Conservation (phyloP, 202 grass and related monocot species). For the Schoenoplectus tabernaemontani region DNA sequence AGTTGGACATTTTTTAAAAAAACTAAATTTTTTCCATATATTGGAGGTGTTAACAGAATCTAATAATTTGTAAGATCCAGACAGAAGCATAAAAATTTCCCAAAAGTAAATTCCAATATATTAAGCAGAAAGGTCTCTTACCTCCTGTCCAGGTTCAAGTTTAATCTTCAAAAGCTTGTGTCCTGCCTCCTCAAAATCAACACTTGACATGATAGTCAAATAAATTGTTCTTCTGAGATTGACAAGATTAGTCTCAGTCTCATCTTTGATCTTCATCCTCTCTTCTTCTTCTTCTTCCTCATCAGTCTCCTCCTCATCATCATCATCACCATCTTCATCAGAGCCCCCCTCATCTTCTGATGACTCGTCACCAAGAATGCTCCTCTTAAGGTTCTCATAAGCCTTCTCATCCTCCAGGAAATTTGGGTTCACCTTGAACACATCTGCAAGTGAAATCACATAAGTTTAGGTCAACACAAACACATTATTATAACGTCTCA, state of each 20-base stretch:
- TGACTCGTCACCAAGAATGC: constrained; percentile 66
- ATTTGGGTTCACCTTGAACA: constrained; percentile 74
- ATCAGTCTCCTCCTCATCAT: constrained; percentile 72
- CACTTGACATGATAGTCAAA: constrained; percentile 95
- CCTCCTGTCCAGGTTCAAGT: constrained; percentile 93
- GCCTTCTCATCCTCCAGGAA: constrained; percentile 88
- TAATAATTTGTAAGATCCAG: background rate
- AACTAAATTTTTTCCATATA: background rate
- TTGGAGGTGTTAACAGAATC: background rate
- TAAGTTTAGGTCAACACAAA: background rate
- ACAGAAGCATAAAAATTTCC: background rate
- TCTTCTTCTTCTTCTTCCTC: constrained; percentile 75
- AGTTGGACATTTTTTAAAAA: no score
- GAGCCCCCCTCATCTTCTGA: constrained; percentile 75
- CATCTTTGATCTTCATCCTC: constrained; percentile 80
- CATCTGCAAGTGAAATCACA: constrained; percentile 49
- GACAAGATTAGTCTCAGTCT: constrained; percentile 76
- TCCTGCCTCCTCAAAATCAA: constrained; percentile 99
- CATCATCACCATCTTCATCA: constrained; percentile 51
- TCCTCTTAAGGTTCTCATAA: constrained; percentile 75
- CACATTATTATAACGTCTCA: background rate
- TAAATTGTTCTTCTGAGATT: constrained; percentile 94
- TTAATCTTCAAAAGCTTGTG: constrained; percentile 97
- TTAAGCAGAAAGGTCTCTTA: constrained; percentile 24
- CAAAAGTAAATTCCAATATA: background rate